Evolutionary conservation across 129 eudicot genomes (phyloP).

Genomic region (Lactuca sativa): DNA sequence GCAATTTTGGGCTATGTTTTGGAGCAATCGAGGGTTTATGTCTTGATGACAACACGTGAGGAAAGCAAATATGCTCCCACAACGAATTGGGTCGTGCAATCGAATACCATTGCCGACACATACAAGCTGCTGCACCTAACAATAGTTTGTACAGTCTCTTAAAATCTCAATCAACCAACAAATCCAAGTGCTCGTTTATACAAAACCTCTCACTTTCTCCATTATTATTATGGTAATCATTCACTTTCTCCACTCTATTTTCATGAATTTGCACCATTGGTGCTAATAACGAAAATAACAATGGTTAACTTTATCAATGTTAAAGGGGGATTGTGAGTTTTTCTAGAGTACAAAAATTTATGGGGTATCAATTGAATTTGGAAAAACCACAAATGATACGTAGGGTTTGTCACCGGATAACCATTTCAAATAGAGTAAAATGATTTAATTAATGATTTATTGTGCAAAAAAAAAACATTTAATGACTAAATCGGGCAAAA

Average conservation of each 20-base stretch:
- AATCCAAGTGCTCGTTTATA: slow-evolving; percentile 71
- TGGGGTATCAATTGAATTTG: slow-evolving; percentile 40
- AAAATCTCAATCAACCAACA: slow-evolving; percentile 54
- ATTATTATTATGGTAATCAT: too few relatives aligned
- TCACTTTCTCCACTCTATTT: not conserved
- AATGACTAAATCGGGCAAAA: too few relatives aligned
- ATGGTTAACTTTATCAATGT: slow-evolving; percentile 4
- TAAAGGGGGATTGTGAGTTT: not conserved
- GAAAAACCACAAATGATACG: slow-evolving; percentile 45
- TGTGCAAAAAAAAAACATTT: too few relatives aligned
- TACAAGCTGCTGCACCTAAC: slow-evolving; percentile 60
- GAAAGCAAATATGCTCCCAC: slow-evolving; percentile 90
- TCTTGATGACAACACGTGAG: slow-evolving; percentile 54
- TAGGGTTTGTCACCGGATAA: too few relatives aligned
- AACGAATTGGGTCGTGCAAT: slow-evolving; percentile 57
- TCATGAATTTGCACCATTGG: slow-evolving; percentile 31
- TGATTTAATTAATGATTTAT: too few relatives aligned
- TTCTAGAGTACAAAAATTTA: slow-evolving; percentile 7
- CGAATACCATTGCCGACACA: slow-evolving; percentile 70
- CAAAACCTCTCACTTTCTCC: slow-evolving; percentile 24
- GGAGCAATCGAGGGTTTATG: too few relatives aligned
- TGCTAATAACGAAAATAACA: not conserved
- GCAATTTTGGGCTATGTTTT: too few relatives aligned
- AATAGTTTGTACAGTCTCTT: slow-evolving; percentile 69
- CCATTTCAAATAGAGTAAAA: too few relatives aligned